Evolutionary conservation across 2,329 filamentous ascomycete genomes (phyloP).

Genomic region (Arthrobotrys pseudoclavata): DNA sequence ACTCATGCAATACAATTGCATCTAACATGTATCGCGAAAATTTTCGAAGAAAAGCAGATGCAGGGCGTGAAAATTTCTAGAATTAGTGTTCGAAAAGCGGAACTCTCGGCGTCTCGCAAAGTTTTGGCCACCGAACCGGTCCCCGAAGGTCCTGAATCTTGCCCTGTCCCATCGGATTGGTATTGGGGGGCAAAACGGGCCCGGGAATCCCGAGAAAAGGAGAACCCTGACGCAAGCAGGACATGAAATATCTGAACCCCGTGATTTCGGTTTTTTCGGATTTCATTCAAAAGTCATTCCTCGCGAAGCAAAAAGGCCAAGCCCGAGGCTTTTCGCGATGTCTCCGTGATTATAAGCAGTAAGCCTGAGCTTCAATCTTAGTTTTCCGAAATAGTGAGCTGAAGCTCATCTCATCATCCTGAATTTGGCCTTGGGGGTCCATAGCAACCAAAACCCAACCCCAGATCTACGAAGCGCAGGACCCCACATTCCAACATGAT

Average conservation of each 20-base stretch:
- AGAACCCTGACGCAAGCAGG: constrained; percentile 11
- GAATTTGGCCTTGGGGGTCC: not conserved
- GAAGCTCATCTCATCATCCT: constrained; percentile 12
- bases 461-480: constrained; percentile 23
- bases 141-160: constrained; percentile 18
- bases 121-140: constrained; percentile 45
- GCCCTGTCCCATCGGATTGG: constrained; percentile 3
- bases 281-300: constrained; percentile 7
- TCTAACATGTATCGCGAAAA: constrained; percentile 2
- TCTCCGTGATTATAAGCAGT: constrained; percentile 24
- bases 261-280: no score
- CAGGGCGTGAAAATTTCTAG: constrained; percentile 24
- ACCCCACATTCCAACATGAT: constrained; percentile 16
- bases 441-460: constrained; percentile 33
- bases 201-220: constrained; percentile 45
- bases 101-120: constrained; percentile 28
- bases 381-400: constrained; percentile 23
- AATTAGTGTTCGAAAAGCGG: constrained; percentile 8
- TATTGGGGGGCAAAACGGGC: constrained; percentile 18
- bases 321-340: constrained; percentile 28
- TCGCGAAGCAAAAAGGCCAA: not conserved
- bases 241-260: constrained; percentile 12
- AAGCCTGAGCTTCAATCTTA: constrained; percentile 14
- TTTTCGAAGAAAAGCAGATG: not conserved
- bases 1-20: constrained; percentile 16